Evolutionary conservation across 176 grass and related monocot species (phyloP).

Genomic region (Panicum miliaceum): DNA sequence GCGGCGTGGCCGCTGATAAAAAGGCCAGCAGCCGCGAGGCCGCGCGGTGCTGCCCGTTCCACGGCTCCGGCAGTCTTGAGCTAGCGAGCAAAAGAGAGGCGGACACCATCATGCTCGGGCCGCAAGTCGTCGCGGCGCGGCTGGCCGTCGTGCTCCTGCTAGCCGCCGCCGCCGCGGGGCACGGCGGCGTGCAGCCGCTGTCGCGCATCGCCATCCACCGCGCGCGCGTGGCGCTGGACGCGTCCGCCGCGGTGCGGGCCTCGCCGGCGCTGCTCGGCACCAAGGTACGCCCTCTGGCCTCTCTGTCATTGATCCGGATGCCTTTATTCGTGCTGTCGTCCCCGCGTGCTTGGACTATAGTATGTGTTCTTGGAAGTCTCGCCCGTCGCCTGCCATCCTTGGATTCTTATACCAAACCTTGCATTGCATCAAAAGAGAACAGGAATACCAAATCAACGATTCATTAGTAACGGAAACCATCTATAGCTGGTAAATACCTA

Average conservation of each 20-base stretch:
- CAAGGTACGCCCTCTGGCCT: constrained; percentile 34
- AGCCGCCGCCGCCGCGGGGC: constrained; percentile 17
- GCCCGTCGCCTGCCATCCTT: not conserved
- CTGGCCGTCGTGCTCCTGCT: not conserved
- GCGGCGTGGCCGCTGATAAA: no score
- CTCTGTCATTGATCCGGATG: not conserved
- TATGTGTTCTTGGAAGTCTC: not conserved
- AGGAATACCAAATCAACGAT: no score
- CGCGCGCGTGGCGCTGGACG: constrained; percentile 55
- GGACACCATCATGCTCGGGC: not conserved
- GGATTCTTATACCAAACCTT: not conserved
- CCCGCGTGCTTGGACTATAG: not conserved
- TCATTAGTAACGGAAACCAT: no score
- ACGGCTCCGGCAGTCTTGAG: no score
- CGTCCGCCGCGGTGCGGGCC: constrained; percentile 52
- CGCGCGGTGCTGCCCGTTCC: no score
- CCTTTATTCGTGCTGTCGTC: not conserved
- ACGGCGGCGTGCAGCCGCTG: constrained; percentile 68
- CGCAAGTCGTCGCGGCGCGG: not conserved
- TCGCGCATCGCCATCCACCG: constrained; percentile 70
- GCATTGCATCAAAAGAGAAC: not conserved
- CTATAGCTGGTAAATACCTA: no score
- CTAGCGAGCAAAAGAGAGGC: no score
- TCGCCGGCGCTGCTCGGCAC: constrained; percentile 61
- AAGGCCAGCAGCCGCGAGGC: no score